Base-by-base conservation (phyloP, 116 monocot species). In the Cymodocea nodosa region DNA sequence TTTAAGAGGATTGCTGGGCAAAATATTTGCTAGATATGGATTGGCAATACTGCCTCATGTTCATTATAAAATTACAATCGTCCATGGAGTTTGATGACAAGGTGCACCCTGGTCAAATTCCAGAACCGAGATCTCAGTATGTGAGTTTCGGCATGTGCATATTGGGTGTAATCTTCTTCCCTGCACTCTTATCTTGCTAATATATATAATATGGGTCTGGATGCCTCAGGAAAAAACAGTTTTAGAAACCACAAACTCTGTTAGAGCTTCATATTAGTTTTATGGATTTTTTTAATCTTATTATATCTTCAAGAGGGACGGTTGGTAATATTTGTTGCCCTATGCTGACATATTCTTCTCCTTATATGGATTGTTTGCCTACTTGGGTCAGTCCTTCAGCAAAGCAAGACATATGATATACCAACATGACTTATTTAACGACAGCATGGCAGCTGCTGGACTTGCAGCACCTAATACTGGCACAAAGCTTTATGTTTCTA, bases 401-500 rank as follows among this genome's bases (percentile, higher is more conserved):
- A 83, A 68, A 85, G 71, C 78, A 49, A 87, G 82, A 80, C 75
- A 79, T 65, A 51, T 77, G 60, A 74, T 79, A 52, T 85, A 87
- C 90, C 77, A 74, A 53, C 82, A 81, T 77, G 90, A 90, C 85
- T 64, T 94, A 36, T 90, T 89, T 73, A 67, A 81, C 37, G 87
- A 85, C 60, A 81, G 90, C 81, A 82, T 95, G 79, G 71, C 49
- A 56, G 87, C 83, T 71, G 77, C 73, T 64, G 80, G 94, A 10
- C 75, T 84, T 67, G 56, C 70, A 65, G 80, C 76, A 72, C 49
- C 51, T 78, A 85, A 90, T 61, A 68, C 62, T 30, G 84, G 89
- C 66, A 81, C 85, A 74, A 95, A 95, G 65, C 71, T 95, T 16
- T 95, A 90, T 76, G 78, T 95, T 74, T 95, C 95, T 51, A 95